Conservation (phyloP, 2,329 filamentous ascomycete genomes). For the Cladobotryum protrusum region DNA sequence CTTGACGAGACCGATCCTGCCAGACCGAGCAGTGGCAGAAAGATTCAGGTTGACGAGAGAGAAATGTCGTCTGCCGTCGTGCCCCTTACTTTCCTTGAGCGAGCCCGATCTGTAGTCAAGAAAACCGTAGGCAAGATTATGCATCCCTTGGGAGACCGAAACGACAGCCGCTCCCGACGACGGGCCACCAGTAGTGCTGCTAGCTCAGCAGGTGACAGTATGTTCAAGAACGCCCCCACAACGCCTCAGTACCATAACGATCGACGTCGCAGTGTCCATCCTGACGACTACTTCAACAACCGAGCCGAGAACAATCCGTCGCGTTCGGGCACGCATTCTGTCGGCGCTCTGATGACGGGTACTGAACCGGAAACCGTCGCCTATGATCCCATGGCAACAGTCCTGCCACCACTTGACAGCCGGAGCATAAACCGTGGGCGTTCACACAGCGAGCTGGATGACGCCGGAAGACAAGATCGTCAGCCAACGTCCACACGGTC, state of each 20-base stretch:
- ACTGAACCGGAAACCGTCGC: slow-evolving; percentile 22
- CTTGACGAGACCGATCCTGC: slow-evolving; percentile 90
- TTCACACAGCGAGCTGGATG: slow-evolving; percentile 22
- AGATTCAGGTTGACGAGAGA: slow-evolving; percentile 85
- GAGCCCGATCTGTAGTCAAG: slow-evolving; percentile 72
- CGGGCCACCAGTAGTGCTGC: slow-evolving; percentile 57
- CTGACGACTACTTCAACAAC: slow-evolving; percentile 49
- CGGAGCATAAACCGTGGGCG: slow-evolving; percentile 16
- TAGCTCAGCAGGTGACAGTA: slow-evolving; percentile 55
- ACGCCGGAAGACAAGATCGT: slow-evolving; percentile 18
- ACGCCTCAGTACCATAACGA: slow-evolving; percentile 47
- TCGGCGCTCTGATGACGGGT: slow-evolving; percentile 21
- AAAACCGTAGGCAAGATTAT: slow-evolving; percentile 60
- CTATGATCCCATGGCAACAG: slow-evolving; percentile 37
- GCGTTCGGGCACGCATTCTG: slow-evolving; percentile 17
- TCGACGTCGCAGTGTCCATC: slow-evolving; percentile 47
- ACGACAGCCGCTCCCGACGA: slow-evolving; percentile 47
- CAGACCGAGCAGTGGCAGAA: slow-evolving; percentile 68
- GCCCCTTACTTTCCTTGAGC: slow-evolving; percentile 79
- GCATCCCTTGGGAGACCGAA: slow-evolving; percentile 52
- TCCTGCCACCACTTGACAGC: slow-evolving; percentile 24
- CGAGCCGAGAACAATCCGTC: slow-evolving; percentile 28
- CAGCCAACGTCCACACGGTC: slow-evolving; percentile 23
- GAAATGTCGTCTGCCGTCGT: slow-evolving; percentile 89
- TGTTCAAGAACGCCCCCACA: slow-evolving; percentile 39